Percentiles rank a stretch among this genome's conserved stretches.
Conservation (phyloP, 1,139 yeast genomes). For the Lipomyces yarrowii region DNA sequence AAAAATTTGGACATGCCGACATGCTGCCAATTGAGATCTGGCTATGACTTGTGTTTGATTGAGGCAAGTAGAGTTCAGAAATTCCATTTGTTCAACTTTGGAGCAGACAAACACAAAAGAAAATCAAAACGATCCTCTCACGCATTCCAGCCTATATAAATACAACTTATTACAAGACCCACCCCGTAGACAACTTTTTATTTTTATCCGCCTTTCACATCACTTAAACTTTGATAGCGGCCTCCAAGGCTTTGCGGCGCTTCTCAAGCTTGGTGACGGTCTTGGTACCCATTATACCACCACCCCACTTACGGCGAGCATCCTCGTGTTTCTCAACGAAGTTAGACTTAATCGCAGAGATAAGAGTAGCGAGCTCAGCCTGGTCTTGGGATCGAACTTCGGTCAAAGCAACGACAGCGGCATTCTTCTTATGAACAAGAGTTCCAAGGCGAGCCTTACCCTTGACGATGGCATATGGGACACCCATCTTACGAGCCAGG, state of each 20-base stretch:
- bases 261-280: constrained; percentile 73
- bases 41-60: neutral
- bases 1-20: neutral
- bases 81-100: neutral
- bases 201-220: neutral
- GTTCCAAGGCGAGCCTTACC: constrained; percentile 99
- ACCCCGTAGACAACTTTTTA: constrained; percentile 1
- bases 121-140: neutral
- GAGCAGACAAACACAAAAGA: neutral
- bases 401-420: constrained; percentile 95
- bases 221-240: constrained; percentile 48
- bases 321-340: constrained; percentile 92
- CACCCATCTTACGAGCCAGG: constrained; percentile 98
- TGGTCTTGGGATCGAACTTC: constrained; percentile 94
- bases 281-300: constrained; percentile 96
- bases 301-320: constrained; percentile 98
- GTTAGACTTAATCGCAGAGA: constrained; percentile 91
- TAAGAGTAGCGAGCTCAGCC: constrained; percentile 87
- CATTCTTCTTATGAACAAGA: constrained; percentile 94
- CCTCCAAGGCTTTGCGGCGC: constrained; percentile 54
- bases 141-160: neutral
- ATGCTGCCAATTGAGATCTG: neutral
- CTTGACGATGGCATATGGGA: constrained; percentile 97
- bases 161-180: neutral
- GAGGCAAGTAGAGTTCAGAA: too few relatives aligned